Evolutionary conservation across 352 stramenopile species (phyloP), one percentile per base, ranked within the genome.

Genomic region (Globisporangium splendens): DNA sequence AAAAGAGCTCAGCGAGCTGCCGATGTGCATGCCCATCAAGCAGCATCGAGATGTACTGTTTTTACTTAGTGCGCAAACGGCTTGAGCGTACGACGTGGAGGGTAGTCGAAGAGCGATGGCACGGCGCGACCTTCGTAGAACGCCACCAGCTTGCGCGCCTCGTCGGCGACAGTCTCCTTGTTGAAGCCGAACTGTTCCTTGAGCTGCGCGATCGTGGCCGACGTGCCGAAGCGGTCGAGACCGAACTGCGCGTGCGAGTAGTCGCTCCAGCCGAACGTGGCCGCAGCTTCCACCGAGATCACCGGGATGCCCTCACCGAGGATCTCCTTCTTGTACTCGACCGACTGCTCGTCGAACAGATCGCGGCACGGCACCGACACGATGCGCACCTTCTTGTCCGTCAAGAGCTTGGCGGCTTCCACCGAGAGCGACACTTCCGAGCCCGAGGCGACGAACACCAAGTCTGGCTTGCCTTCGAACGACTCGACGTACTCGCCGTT

Each of bases 321-420:
- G n/a, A 99, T 77, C 50, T 78, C 68, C 60, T 91, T 89, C 86
- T 98, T 97, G 82, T 99, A 99, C 62, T 95, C 86, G 52, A 91
- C 66, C 46, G 85, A 77, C 84, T 99, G 96, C 70, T 97, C 70
- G 59, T 99, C 95, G 70, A 99, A 99, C 21, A 99, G 55, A 75
- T 99, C 96, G 69, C 92, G 91, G 77, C 95, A 99, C 46, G 96
- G 96, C 86, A 99, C 96, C 61, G 92, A 98, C 11, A 99, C 97
- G 28, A 99, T 89, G 63, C 94, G 89, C 33, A 97, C 95, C 54
- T 90, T 83, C 67, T 84, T 75, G 61, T 65, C 68, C 52, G 73
- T 76, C 41, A 98, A 71, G 46, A 90, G 69, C 78, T 98, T 96
- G 44, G 96, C 97, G 12, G 96, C 96, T 47, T 98, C 84, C n/a